Base-by-base conservation (phyloP, 305 asterid genomes). In the Fraxinus velutina region DNA sequence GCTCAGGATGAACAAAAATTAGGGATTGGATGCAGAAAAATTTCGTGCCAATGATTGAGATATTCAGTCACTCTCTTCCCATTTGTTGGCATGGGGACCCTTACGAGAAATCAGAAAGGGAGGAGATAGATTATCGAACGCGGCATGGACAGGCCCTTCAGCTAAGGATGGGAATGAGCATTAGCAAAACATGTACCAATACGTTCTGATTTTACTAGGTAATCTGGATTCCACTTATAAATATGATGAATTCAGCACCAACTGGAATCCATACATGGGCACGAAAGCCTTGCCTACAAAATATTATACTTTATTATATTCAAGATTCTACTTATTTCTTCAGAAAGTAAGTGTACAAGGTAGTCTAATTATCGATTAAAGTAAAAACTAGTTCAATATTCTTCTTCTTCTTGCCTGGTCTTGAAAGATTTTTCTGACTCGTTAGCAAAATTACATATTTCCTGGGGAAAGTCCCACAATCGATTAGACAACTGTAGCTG, bases 401-500 rank as follows among this genome's bases (percentile, higher is more conserved):
- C 27, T 55, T 19, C 64, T 52, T 52, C 24, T 55, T 64, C 19
- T 64, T 64, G 17, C 36, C 73, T 10, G n/a, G 6, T 24, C 33
- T 8, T 12, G 6, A 24, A 62, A 9, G 33, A 64, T 64, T 24
- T 2, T 3, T 8, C 1, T 8, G 6, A 64, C 73, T 64, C 5
- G 6, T 64, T 34, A 24, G 73, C n/a, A 50, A 50, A n/a, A 50
- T 50, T 15, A 50, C 62, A 50, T 47, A 47, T 0, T 50, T 50
- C 62, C 62, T 50, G 62, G 62, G 21, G 22, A 21, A 13, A 50
- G 62, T 7, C 66, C 32, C 27, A 32, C 36, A n/a, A 2, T 22
- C 42, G 34, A 70, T 29, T 32, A 50, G 44, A 7, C 68, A 52
- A 27, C 79, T n/a, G 21, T 24, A 64, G 80, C 81, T 79, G 80